phyloP scores from a whole-genome alignment of 31 red algal species.

The Endocladia muricata region DNA sequence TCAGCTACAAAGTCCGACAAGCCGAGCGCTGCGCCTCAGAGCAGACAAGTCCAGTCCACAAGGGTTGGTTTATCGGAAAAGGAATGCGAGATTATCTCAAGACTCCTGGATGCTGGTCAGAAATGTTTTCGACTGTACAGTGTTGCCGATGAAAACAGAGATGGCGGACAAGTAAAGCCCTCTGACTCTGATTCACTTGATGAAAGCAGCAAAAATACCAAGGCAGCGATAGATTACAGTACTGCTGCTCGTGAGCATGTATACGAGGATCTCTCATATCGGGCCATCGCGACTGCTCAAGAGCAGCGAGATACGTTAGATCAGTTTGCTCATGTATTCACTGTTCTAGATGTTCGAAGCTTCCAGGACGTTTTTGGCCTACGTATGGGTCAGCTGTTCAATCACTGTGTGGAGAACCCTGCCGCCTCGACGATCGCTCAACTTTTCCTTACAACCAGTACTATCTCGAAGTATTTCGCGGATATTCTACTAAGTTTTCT shows the following conservation, averaged over 20 bases:
- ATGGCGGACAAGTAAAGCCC: no score
- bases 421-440: conserved; percentile 84
- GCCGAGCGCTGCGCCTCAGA: no score
- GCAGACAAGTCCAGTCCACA: background rate
- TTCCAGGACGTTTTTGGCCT: conserved; percentile 96
- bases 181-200: background rate
- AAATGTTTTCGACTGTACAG: conserved; percentile 88
- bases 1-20: background rate
- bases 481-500: conserved; percentile 96
- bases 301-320: conserved; percentile 95
- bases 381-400: conserved; percentile 78
- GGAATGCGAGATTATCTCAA: conserved; percentile 81
- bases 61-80: conserved; percentile 67
- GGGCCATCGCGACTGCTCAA: conserved; percentile 23
- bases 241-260: no score
- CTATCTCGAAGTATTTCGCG: conserved; percentile 95
- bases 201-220: background rate
- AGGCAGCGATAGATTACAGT: no score
- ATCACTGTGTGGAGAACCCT: conserved; percentile 78
- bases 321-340: conserved; percentile 95
- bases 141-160: conserved; percentile 41
- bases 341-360: conserved; percentile 81
- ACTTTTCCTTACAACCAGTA: conserved; percentile 89
- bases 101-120: conserved; percentile 54
- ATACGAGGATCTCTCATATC: no score